These are phyloP conservation scores for Penicillium psychrosexuale DNA, from an alignment of 2,329 filamentous ascomycete species.

Conservation along the genomic window DNA sequence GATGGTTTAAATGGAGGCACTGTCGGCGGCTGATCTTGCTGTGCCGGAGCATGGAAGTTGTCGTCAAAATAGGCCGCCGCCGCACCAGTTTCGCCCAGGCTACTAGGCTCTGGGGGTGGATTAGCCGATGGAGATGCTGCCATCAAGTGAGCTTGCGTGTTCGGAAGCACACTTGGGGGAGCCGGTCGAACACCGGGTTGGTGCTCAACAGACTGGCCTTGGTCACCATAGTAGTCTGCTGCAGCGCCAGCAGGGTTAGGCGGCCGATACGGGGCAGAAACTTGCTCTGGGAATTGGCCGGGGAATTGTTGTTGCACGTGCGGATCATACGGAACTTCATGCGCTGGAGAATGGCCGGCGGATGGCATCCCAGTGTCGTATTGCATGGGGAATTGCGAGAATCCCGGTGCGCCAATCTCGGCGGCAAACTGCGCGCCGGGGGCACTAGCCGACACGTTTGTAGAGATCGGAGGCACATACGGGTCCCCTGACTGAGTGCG, in stretches of 20 bases:
- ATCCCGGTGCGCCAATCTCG: constrained; percentile 30
- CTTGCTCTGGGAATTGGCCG: constrained; percentile 52
- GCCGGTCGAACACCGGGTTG: constrained; percentile 60
- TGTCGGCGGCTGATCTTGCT: constrained; percentile 15
- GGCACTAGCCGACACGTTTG: constrained; percentile 22
- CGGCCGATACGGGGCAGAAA: constrained; percentile 47
- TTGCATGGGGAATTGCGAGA: constrained; percentile 36
- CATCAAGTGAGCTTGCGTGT: constrained; percentile 56
- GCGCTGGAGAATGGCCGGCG: constrained; percentile 19
- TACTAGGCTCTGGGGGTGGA: constrained; percentile 59
- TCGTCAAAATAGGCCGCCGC: constrained; percentile 56
- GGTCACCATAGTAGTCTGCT: constrained; percentile 62
- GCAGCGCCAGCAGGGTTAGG: constrained; percentile 52
- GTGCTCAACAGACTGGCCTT: constrained; percentile 56
- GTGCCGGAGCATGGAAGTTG: constrained; percentile 14
- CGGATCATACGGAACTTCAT: constrained; percentile 39
- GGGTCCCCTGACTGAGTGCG: constrained; percentile 32
- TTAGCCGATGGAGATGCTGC: constrained; percentile 50
- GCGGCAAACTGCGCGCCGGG: constrained; percentile 29
- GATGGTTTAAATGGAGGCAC: constrained; percentile 22
- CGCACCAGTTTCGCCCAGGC: constrained; percentile 44
- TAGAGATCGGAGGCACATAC: constrained; percentile 21
- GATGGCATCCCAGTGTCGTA: constrained; percentile 25
- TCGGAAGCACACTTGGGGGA: constrained; percentile 53
- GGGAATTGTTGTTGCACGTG: constrained; percentile 59